Evolutionary conservation across 441 rosid species (phyloP), one percentile per base, ranked within the genome.

Genomic region (Gossypium davidsonii): DNA sequence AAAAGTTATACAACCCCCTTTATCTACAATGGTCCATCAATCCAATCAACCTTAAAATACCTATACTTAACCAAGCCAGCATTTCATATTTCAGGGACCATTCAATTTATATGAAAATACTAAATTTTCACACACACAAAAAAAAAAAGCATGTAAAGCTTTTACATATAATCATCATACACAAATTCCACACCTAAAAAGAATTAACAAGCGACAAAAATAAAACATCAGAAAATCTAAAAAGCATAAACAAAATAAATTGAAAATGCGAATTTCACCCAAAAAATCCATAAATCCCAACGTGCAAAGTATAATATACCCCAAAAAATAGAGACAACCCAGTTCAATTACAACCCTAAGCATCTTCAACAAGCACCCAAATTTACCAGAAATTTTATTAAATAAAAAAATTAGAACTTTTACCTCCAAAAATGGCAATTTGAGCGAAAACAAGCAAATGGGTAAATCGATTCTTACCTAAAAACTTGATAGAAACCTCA

Each of bases 401-500:
- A 48, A 66, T 23, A 14, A 74, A 25, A 25, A 60, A 14, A 60
- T 31, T 46, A 76, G 42, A 76, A 52, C 66, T 57, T 11, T 11
- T 7, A 71, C 71, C 74, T 42, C 15, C 26, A 26, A 64, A 17
- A 61, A 39, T 3, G 18, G 26, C 68, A 77, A 67, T 18, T 10
- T 25, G 51, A 8, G 60, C n/a, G 56, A 55, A 78, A 31, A 28
- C 15, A 2, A 74, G 42, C 57, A 68, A 71, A 46, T 55, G 62
- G 53, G 74, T 28, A 58, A 23, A 68, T 52, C 34, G 46, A 70
- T 73, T 73, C 79, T 78, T 77, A 58, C 78, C 90, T 84, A 68
- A 67, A 20, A 60, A 72, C 71, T 64, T 67, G 75, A 77, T 68
- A 26, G 72, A 76, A 77, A 75, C 73, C 78, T 17, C 12, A 44